Evolutionary conservation across 768 basidiomycete species (phyloP).

Genomic region (Aureoboletus auriporus): DNA sequence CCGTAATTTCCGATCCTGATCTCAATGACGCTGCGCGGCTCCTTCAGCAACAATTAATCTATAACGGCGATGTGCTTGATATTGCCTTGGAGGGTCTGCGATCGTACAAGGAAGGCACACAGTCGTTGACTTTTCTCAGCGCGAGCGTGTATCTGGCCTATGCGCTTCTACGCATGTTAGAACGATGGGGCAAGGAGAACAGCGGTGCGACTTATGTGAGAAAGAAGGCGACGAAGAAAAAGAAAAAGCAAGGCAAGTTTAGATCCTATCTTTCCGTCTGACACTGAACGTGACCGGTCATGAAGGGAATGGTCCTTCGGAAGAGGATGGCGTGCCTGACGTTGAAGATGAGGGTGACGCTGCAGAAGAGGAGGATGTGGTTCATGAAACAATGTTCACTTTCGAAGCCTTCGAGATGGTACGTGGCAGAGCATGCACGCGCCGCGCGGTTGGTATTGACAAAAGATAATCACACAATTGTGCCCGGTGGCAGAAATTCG

Average conservation of each 20-base stretch:
- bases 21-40: conserved; percentile 75
- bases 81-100: conserved; percentile 75
- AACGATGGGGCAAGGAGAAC: conserved; percentile 76
- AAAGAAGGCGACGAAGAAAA: conserved; percentile 51
- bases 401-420: conserved; percentile 92
- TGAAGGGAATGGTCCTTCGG: conserved; percentile 37
- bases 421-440: conserved; percentile 24
- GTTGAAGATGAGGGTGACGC: conserved; percentile 60
- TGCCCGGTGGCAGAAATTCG: conserved; percentile 68
- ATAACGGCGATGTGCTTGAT: conserved; percentile 93
- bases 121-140: conserved; percentile 78
- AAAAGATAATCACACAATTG: conserved; percentile 12
- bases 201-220: conserved; percentile 70
- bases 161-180: conserved; percentile 83
- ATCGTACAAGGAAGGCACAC: conserved; percentile 76
- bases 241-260: conserved; percentile 47
- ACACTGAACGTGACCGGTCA: conserved; percentile 6
- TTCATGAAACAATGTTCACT: conserved; percentile 84
- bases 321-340: conserved; percentile 65
- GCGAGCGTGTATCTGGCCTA: conserved; percentile 82
- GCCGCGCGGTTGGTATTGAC: conserved; percentile 14
- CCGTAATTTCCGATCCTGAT: conserved; percentile 33
- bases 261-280: conserved; percentile 19
- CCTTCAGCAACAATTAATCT: conserved; percentile 87
- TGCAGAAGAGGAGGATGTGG: conserved; percentile 57